These are phyloP conservation scores for Apophysomyces ossiformis DNA, from an alignment of 371 early-diverging fungal genomes.

Conservation along the genomic window DNA sequence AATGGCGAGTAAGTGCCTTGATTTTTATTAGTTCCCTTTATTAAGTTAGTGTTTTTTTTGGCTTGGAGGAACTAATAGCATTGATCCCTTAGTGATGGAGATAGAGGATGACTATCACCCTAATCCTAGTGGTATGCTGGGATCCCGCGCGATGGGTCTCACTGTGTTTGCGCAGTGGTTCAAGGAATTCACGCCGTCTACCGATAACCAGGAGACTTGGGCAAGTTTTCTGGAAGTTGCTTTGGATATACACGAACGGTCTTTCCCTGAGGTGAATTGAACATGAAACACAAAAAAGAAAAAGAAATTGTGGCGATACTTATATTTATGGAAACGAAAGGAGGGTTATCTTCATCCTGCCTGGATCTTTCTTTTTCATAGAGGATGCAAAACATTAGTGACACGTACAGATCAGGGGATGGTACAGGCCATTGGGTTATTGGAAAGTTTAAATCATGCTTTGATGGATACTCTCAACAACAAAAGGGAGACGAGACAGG, in stretches of 20 bases:
- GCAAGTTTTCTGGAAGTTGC: neutral
- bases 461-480: conserved; percentile 19
- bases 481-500: neutral
- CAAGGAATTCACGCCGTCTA: neutral
- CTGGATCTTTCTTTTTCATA: neutral
- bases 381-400: conserved; percentile 17
- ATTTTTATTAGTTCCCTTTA: neutral
- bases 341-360: neutral
- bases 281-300: no score
- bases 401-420: conserved; percentile 8
- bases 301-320: neutral
- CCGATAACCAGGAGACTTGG: neutral
- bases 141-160: neutral
- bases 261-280: neutral
- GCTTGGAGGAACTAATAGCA: neutral
- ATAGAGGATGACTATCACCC: neutral
- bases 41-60: no score
- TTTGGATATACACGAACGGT: neutral
- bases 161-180: neutral
- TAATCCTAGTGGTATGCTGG: no score
- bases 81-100: neutral
- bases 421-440: conserved; percentile 16
- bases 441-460: conserved; percentile 15
- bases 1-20: neutral
- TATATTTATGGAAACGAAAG: neutral